Conservation (phyloP, 768 basidiomycete genomes). For the Calocera cornea region DNA sequence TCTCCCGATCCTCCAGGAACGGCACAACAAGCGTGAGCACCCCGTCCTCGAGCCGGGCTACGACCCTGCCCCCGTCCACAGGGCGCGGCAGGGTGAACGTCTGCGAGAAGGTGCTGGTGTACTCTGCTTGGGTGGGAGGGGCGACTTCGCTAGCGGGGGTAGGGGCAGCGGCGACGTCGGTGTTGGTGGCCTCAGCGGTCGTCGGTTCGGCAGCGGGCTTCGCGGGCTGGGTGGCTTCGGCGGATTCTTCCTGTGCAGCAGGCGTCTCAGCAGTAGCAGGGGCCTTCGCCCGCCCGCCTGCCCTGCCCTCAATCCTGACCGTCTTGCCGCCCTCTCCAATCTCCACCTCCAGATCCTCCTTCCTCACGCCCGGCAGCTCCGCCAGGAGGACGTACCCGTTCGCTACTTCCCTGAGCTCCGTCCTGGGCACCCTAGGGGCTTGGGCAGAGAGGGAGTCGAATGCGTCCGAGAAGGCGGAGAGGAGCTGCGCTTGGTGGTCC, state of each 20-base stretch:
- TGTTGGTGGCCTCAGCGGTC: not conserved
- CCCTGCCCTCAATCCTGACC: not conserved
- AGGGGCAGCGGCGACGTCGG: not conserved
- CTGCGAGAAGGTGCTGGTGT: constrained; percentile 37
- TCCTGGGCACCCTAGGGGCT: not conserved
- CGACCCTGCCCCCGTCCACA: constrained; percentile 42
- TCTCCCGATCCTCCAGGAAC: constrained; percentile 46
- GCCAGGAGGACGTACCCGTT: not conserved
- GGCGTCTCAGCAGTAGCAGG: not conserved
- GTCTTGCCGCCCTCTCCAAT: not conserved
- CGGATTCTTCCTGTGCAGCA: not conserved
- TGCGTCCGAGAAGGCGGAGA: not conserved
- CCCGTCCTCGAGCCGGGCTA: constrained; percentile 54
- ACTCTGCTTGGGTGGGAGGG: not conserved
- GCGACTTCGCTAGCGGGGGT: not conserved
- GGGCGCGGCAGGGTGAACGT: constrained; percentile 59
- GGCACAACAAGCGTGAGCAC: constrained; percentile 49
- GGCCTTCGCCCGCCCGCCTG: not conserved
- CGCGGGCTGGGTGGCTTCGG: not conserved
- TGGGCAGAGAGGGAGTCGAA: not conserved
- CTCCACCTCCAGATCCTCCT: not conserved
- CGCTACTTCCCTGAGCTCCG: not conserved
- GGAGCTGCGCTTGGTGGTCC: not conserved
- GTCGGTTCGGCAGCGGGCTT: not conserved
- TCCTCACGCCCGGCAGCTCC: constrained; percentile 1